Base-by-base conservation (phyloP, 352 stramenopile species). In the Plasmopara muralis region DNA sequence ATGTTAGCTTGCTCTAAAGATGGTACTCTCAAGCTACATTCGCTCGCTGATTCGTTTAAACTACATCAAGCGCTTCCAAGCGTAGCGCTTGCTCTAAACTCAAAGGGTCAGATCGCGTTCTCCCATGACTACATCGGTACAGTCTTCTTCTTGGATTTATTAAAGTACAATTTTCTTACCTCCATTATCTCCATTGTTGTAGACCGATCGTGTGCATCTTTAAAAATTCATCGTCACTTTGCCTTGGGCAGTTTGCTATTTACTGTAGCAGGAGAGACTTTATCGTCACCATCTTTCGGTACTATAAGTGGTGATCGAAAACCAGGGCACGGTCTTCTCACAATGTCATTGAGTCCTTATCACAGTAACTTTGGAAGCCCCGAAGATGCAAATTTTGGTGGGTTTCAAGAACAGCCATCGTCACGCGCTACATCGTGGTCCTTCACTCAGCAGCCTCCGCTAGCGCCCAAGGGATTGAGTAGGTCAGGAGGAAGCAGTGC, bases 1-100 rank as follows among this genome's bases (percentile, higher is more conserved):
- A 90, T 94, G 77, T 64, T 95, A 18, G 80, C 82, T 4, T 95
- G 84, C 44, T 93, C 82, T 0, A 95, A 95, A 50, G 84, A 95
- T 50, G 83, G 82, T 0, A 95, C 84, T 3, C 59, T 95, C 0
- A 91, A 89, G 53, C 73, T 95, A 0, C 84, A 95, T 53, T 89
- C 84, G 2, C 81, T 95, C 18, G 78, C 83, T 0, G 75, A 94
- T 38, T 76, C 79, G 2, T 83, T 91, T 46, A 94, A 94, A 47
- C 81, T 77, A 1, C 81, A 94, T 38, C 77, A 90, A 44, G 85
- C 77, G 9, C 55, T 94, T 0, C 79, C 77, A 6, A 87, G 81
- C 0, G 80, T 80, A 4, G 76, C 83, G 5, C 54, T 94, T 5
- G 77, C 83, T 0, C 63, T 94, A 20, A 94, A 91, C 42, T 90